Evolutionary conservation across 441 rosid species (phyloP).

Genomic region (Jatropha podagrica): DNA sequence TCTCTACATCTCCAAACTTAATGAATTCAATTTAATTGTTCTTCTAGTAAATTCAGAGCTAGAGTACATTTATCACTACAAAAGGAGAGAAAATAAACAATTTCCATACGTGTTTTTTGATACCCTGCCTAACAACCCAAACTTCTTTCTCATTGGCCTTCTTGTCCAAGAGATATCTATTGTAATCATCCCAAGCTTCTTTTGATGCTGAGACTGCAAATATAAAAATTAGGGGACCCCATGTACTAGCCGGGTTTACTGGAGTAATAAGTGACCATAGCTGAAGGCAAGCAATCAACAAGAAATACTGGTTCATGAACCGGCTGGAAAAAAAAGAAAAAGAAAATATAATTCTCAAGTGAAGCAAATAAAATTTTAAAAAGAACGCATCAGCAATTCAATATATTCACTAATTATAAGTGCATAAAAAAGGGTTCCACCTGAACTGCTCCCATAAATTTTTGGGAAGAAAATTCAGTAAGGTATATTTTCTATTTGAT

Average conservation of each 20-base stretch:
- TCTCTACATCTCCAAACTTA: neutral
- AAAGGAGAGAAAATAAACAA: constrained; percentile 3
- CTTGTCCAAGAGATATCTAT: constrained; percentile 91
- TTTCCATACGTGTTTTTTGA: constrained; percentile 71
- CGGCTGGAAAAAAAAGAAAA: constrained; percentile 58
- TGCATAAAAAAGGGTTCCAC: constrained; percentile 34
- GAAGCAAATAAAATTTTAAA: neutral
- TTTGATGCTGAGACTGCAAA: constrained; percentile 96
- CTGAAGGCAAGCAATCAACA: constrained; percentile 99
- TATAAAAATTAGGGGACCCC: constrained; percentile 97
- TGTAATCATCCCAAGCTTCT: constrained; percentile 99
- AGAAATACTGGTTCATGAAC: constrained; percentile 98
- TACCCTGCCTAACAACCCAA: constrained; percentile 81
- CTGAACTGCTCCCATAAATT: constrained; percentile 97
- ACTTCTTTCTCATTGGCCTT: constrained; percentile 96
- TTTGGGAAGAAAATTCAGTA: constrained; percentile 89
- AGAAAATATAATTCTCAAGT: neutral
- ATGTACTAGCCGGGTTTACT: constrained; percentile 98
- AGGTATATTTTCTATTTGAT: constrained; percentile 87
- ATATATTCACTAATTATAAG: neutral
- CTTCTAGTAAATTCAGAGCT: neutral
- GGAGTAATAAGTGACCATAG: constrained; percentile 99
- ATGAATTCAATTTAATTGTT: neutral
- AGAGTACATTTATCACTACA: neutral
- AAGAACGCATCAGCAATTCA: neutral